Conservation (phyloP, 1,139 yeast genomes). For the Pichia cactophila region DNA sequence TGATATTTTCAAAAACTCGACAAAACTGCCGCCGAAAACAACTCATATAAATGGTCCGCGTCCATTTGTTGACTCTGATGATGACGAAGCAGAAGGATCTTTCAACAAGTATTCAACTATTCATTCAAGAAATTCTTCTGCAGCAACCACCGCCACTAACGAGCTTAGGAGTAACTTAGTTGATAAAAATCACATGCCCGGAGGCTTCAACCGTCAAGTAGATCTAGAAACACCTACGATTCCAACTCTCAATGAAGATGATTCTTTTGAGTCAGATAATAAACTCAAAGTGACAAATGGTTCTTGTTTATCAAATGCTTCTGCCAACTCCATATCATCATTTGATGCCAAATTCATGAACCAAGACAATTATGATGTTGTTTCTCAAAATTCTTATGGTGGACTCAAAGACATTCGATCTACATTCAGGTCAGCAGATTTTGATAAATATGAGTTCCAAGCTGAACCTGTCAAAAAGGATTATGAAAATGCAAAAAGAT, state of each 20-base stretch:
- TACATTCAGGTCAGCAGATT: slow-evolving; percentile 1
- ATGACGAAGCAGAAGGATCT: not conserved
- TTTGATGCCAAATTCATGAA: slow-evolving; percentile 14
- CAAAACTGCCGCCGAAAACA: slow-evolving; percentile 1
- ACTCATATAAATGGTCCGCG: slow-evolving; percentile 9
- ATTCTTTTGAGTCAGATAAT: not conserved
- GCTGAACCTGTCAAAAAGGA: not conserved
- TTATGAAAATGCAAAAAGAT: slow-evolving; percentile 11
- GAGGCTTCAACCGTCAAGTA: not conserved
- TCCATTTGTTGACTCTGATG: slow-evolving; percentile 5
- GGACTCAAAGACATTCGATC: slow-evolving; percentile 6
- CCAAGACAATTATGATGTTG: not conserved
- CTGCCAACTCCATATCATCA: slow-evolving; percentile 12
- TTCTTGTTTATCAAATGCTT: not conserved
- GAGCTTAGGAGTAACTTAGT: slow-evolving; percentile 1
- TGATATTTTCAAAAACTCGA: slow-evolving; percentile 5
- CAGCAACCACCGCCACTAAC: slow-evolving; percentile 1
- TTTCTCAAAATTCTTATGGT: slow-evolving; percentile 11
- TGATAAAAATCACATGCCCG: not conserved
- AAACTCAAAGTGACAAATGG: not conserved
- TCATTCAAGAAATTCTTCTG: not conserved
- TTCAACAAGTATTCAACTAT: not conserved
- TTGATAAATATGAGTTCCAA: not conserved
- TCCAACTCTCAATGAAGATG: not conserved
- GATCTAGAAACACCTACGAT: not conserved